Evolutionary conservation across 1,284 basidiomycete genomes (phyloP), one percentile per base, ranked within the genome.

Genomic region (Sphaerobolus stellatus): DNA sequence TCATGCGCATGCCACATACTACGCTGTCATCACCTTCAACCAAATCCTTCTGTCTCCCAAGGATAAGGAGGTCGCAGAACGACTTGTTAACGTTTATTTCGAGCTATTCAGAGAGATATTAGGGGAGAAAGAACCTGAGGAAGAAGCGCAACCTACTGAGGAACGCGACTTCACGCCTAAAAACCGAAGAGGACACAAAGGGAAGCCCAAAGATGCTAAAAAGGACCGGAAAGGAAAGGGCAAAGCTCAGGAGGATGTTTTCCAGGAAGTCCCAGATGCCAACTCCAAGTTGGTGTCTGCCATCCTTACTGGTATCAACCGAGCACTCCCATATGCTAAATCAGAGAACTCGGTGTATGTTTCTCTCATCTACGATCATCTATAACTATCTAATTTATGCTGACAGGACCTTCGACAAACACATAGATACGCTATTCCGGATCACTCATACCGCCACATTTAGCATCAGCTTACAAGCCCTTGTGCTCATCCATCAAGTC

Each of bases 391-490:
- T 51, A 51, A 45, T 34, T 41, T 41, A 3, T 36, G 24, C 20
- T 29, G 52, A 61, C 22, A 58, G 41, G 18, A 50, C n/a, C 24
- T 86, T 98, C 62, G 82, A 88, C 62, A 83, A 86, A 59, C 94
- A 98, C 66, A 89, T 98, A 66, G 89, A 94, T 68, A 96, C 93
- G 0, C 83, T 98, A 24, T 99, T 98, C 81, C 82, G 90, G 54
- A 95, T 99, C 66, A 96, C 92, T 2, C 96, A 99, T 71, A 91
- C 92, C 0, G 78, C 79, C 27, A 81, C 81, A 1, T 99, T 99
- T 82, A 98, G 97, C 71, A 94, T 96, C 60, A 93, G 94, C 14
- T 83, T 99, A 14, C 97, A 98, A 71, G 92, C 95, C 0, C 81
- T 99, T 1, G 82, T 92, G 55, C 82, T 99, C n/a, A 90, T 98